A percentile compares a stretch with the other conserved stretches of the same genome.
These are phyloP conservation scores for Pseudopediastrum boryanum DNA, from an alignment of 139 green algal genomes.

Conservation along the genomic window DNA sequence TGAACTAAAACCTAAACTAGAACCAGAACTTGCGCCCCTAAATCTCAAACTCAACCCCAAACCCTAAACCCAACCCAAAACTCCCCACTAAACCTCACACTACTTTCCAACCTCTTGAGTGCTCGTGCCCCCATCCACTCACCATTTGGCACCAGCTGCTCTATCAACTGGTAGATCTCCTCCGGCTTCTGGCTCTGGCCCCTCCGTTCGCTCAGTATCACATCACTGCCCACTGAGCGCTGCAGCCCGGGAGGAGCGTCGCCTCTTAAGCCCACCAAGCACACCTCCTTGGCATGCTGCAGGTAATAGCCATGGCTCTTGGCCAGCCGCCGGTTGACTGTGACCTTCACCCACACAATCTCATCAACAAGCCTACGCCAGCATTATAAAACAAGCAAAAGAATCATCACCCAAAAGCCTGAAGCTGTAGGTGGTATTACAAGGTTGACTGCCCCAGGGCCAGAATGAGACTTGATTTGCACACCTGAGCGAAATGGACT, in stretches of 20 bases:
- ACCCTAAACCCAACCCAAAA: background rate
- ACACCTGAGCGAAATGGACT: too few relatives aligned
- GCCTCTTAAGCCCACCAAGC: slow-evolving; percentile 76
- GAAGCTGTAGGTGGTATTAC: too few relatives aligned
- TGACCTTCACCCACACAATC: slow-evolving; percentile 97
- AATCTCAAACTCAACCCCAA: background rate
- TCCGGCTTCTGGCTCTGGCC: slow-evolving; percentile 96
- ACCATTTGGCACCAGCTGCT: slow-evolving; percentile 88
- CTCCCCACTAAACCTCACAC: background rate
- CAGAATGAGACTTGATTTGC: too few relatives aligned
- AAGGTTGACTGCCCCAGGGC: too few relatives aligned
- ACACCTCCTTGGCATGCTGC: slow-evolving; percentile 94
- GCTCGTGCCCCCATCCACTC: too few relatives aligned
- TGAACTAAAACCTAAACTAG: too few relatives aligned
- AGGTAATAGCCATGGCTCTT: slow-evolving; percentile 97
- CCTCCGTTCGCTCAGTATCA: slow-evolving; percentile 88
- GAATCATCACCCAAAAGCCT: too few relatives aligned
- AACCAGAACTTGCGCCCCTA: too few relatives aligned
- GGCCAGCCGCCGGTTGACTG: slow-evolving; percentile 87
- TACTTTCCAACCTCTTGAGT: background rate
- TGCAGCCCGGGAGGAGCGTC: slow-evolving; percentile 36
- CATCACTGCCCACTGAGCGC: slow-evolving; percentile 65
- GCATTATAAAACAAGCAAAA: too few relatives aligned
- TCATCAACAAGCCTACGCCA: slow-evolving; percentile 87
- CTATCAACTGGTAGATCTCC: slow-evolving; percentile 96